Evolutionary conservation across 306 rosid species (phyloP), one percentile per base, ranked within the genome.

Genomic region (Mimosa pudica): DNA sequence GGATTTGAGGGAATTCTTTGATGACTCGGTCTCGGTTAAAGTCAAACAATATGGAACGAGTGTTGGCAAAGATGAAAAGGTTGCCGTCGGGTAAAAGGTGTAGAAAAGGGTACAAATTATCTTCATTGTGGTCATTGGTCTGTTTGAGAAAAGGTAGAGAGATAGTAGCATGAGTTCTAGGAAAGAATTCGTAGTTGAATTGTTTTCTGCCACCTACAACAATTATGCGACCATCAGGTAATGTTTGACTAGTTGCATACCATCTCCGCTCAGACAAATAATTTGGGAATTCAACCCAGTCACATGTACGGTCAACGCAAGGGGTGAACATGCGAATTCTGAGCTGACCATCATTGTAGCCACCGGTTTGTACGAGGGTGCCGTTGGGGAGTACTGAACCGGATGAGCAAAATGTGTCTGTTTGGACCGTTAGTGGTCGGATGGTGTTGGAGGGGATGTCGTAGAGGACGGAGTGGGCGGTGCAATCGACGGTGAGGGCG

Each of bases 361-460:
- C 98, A 1, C 98, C 98, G 1, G 89, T 92, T 76, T 95, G 97
- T 77, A 92, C 20, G 3, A 95, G 84, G 17, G 94, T 87, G 7
- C 98, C 98, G 61, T 91, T 84, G 0, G 92, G 87, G 44, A 89
- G 89, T 55, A 91, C 86, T 0, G 94, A 75, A 6, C 90, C 98
- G 0, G 97, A 92, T 52, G 98, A 94, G 72, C 98, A 94, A 97
- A 94, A 94, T 0, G 94, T 85, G 71, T 89, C 95, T 0, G 98
- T 86, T 30, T 84, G 91, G 12, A 94, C 74, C 41, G 58, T 83
- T 7, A 91, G 85, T n/a, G 98, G 87, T 3, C 92, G 83, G 49
- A 92, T 70, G 1, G 91, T 70, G 84, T 91, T 88, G 33, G 94
- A 16, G 71, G 12, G 30, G 0, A 82, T 46, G 79, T 92, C 91